phyloP scores from a whole-genome alignment of 768 basidiomycete species.

The Cystobasidium onofrii region DNA sequence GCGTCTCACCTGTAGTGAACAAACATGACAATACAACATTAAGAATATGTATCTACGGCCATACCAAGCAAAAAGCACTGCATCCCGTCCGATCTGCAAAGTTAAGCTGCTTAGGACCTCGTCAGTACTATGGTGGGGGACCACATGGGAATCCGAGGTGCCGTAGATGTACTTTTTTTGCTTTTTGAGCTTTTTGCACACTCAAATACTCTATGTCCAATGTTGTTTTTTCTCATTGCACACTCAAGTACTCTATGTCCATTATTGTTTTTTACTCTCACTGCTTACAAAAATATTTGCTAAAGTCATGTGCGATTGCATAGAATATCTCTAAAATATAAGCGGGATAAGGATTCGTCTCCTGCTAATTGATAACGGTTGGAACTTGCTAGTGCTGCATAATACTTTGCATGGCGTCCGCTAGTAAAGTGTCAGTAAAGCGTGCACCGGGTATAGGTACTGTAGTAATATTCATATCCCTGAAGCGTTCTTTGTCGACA shows the following conservation, averaged over 20 bases:
- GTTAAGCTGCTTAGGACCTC: background rate
- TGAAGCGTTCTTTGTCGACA: background rate
- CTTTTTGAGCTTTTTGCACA: background rate
- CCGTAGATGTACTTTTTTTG: background rate
- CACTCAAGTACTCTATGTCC: too few relatives aligned
- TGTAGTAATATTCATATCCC: conserved; percentile 1
- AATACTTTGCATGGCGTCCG: background rate
- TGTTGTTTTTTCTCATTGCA: too few relatives aligned
- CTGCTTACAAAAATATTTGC: background rate
- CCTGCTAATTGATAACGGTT: too few relatives aligned
- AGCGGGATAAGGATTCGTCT: too few relatives aligned
- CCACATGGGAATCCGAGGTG: background rate
- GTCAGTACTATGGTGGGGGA: background rate
- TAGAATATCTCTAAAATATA: too few relatives aligned
- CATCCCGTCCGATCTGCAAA: background rate
- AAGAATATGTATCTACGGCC: background rate
- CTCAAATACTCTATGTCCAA: too few relatives aligned
- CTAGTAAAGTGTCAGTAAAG: background rate
- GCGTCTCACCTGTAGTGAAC: too few relatives aligned
- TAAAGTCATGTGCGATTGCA: too few relatives aligned
- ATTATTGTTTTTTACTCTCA: too few relatives aligned
- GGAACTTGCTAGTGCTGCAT: background rate
- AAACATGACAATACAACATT: too few relatives aligned
- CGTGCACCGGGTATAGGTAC: background rate
- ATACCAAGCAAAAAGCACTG: conserved; percentile 1